A percentile compares a stretch with the other conserved stretches of the same genome.
These are phyloP conservation scores for Botrytis cinerea DNA, from an alignment of 2,329 filamentous ascomycete species.

Conservation along the genomic window DNA sequence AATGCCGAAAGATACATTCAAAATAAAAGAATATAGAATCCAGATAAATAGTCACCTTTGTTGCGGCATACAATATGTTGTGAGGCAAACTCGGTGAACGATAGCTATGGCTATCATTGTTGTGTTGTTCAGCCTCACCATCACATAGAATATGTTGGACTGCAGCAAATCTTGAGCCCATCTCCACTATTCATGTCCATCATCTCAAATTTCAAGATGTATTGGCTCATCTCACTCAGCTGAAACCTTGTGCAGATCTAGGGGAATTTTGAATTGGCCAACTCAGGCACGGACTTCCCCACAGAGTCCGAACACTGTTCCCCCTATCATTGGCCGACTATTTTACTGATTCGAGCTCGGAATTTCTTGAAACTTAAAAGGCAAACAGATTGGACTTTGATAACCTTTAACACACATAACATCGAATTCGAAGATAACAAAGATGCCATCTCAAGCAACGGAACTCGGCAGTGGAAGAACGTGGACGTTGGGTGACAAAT, in stretches of 20 bases:
- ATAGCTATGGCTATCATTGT: neutral
- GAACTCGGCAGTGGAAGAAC: conserved; percentile 19
- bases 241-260: neutral
- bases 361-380: neutral
- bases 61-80: neutral
- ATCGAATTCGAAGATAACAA: neutral
- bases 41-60: neutral
- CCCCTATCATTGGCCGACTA: neutral
- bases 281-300: conserved; percentile 14
- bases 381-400: neutral
- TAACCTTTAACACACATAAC: neutral
- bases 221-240: neutral
- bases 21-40: neutral
- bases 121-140: neutral
- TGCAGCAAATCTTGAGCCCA: neutral
- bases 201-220: neutral
- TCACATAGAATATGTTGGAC: neutral
- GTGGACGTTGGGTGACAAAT: conserved; percentile 24
- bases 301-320: conserved; percentile 1
- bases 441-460: conserved; percentile 11
- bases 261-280: neutral
- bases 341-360: neutral
- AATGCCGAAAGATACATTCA: fast-evolving
- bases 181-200: neutral
- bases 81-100: neutral